These are phyloP conservation scores for Fusarium sp. DNA, from an alignment of 2,329 filamentous ascomycete species.

Conservation along the genomic window DNA sequence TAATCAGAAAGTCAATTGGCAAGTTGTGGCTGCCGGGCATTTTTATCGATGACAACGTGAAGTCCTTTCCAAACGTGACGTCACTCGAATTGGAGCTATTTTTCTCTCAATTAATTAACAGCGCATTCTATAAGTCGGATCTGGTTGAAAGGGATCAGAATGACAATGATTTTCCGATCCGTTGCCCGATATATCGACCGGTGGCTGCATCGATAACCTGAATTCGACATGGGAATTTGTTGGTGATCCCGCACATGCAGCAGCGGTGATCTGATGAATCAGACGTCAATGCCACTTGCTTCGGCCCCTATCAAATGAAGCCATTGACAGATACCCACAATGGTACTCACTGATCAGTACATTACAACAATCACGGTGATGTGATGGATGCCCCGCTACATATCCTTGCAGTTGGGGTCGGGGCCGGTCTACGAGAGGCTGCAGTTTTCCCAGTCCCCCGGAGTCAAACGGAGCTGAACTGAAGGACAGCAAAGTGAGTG, in stretches of 20 bases:
- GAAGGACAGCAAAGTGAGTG: conserved; percentile 21
- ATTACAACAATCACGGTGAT: conserved; percentile 16
- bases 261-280: conserved; percentile 36
- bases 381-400: conserved; percentile 1
- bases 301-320: conserved; percentile 30
- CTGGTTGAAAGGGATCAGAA: neutral
- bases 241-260: neutral
- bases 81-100: neutral
- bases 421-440: conserved; percentile 1
- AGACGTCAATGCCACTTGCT: conserved; percentile 17
- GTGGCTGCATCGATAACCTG: conserved; percentile 17
- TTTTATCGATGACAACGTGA: conserved; percentile 32
- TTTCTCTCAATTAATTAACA: conserved; percentile 13
- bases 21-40: conserved; percentile 13
- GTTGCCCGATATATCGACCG: conserved; percentile 29
- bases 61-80: conserved; percentile 32
- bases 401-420: conserved; percentile 24
- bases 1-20: conserved; percentile 35
- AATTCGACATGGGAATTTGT: conserved; percentile 17
- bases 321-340: conserved; percentile 19
- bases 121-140: conserved; percentile 4
- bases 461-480: conserved; percentile 44
- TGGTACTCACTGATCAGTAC: conserved; percentile 7
- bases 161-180: conserved; percentile 34
- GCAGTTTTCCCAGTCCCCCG: conserved; percentile 40